Base-by-base conservation (phyloP, 495 filamentous ascomycete species). In the Hyaloscypha hepaticicola region DNA sequence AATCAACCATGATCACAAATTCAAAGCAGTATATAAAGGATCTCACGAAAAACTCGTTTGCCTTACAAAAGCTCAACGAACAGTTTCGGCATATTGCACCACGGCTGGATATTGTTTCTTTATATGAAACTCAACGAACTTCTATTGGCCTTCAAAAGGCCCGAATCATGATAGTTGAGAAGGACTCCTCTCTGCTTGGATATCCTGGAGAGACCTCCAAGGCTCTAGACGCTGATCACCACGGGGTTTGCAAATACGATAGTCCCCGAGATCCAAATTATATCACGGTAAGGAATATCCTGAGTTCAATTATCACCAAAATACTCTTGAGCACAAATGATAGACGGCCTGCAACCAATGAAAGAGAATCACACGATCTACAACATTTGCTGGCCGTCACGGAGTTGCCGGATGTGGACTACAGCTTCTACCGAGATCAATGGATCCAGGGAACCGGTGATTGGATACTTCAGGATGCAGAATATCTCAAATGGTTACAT, bases 171-270 rank as follows among this genome's bases (percentile, higher is more conserved):
- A 19, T 64, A 11, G 21, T 64, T 55, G 51, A 79, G 4, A 76
- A 72, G 33, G 77, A 81, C 4, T 82, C 81, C 0, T 75, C 81
- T 0, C 65, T 76, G 2, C 72, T 82, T 11, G 80, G 79, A 14
- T 82, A 81, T 58, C 72, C 72, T 2, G 74, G 69, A 2, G 80
- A 83, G 66, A 72, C 72, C 1, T 74, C 72, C 0, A 74, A 66
- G 25, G 61, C 76, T 0, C 53, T 84, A 3, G 61, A 80, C 61
- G 82, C 80, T 0, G 76, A 83, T 56, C 82, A 84, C 57, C 77
- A 78, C 48, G n/a, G 8, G 21, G 73, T 84, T 31, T 83, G 80
- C 73, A 84, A 84, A 63, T 84, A 73, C 55, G 55, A 66, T 6
- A 74, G 69, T 49, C 73, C 66, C 1, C 34, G 58, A 7, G 81